Conservation (phyloP, 75 land plant genomes). For the Larix kaempferi region DNA sequence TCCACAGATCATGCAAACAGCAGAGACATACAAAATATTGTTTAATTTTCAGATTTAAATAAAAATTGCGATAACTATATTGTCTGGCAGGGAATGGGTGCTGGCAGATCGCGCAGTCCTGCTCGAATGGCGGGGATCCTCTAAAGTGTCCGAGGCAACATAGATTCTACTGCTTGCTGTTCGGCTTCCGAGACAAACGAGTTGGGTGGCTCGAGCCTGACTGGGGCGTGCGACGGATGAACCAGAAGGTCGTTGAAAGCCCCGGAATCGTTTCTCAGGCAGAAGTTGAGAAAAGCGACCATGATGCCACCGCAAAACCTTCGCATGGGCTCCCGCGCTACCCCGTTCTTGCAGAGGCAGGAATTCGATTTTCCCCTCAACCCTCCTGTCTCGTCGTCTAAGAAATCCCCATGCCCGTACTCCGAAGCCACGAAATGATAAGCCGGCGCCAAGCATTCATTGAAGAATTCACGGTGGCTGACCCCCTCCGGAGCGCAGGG, state of each 20-base stretch:
- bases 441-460: conserved; percentile 47
- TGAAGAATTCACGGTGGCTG: conserved; percentile 75
- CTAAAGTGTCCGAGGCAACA: no score
- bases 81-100: no score
- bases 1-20: no score
- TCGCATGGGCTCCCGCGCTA: conserved; percentile 67
- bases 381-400: conserved; percentile 26
- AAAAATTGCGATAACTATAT: no score
- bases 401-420: conserved; percentile 84
- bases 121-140: no score
- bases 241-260: conserved; percentile 23
- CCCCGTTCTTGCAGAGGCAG: conserved; percentile 65
- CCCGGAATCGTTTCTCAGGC: conserved; percentile 23
- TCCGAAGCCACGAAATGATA: conserved; percentile 68
- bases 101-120: no score
- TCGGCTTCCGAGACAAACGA: neutral
- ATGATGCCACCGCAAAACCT: conserved; percentile 59
- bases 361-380: neutral
- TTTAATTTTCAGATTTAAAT: no score
- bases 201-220: conserved; percentile 26
- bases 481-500: conserved; percentile 88
- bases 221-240: conserved; percentile 33
- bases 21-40: no score
- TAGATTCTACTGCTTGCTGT: no score
- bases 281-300: conserved; percentile 70